Conservation (phyloP, 2,329 filamentous ascomycete genomes). For the Nigrospora sphaerica region DNA sequence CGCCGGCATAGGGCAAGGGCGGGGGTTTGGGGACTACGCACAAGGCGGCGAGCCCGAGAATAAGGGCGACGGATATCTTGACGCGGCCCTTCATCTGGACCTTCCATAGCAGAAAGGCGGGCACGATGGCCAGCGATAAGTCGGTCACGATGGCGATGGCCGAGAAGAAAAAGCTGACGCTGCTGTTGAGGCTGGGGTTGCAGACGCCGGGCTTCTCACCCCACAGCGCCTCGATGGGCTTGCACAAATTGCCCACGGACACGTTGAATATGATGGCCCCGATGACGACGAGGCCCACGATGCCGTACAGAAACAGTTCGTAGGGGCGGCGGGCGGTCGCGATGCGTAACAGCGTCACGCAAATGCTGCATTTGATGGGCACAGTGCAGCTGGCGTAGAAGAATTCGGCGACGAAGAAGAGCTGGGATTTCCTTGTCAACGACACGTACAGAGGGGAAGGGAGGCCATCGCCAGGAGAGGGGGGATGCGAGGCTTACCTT, state of each 20-base stretch:
- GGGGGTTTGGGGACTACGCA: conserved; percentile 13
- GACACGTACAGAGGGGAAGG: background rate
- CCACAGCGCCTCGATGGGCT: conserved; percentile 22
- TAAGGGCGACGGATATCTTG: conserved; percentile 34
- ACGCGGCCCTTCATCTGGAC: conserved; percentile 34
- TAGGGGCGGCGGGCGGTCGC: conserved; percentile 19
- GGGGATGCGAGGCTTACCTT: conserved; percentile 8
- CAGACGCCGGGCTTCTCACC: conserved; percentile 19
- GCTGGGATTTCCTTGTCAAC: conserved; percentile 9
- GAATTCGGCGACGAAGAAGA: conserved; percentile 29
- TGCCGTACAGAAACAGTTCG: conserved; percentile 16
- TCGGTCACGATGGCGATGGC: conserved; percentile 28
- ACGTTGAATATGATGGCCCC: conserved; percentile 19
- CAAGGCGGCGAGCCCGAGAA: conserved; percentile 36
- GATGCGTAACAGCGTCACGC: conserved; percentile 21
- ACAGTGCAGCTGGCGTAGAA: conserved; percentile 26
- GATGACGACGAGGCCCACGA: conserved; percentile 12
- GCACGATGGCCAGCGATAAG: conserved; percentile 26
- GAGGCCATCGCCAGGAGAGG: background rate
- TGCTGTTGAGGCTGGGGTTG: conserved; percentile 18
- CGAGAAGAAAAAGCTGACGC: conserved; percentile 24
- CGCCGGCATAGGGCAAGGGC: background rate
- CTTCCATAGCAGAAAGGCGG: conserved; percentile 29
- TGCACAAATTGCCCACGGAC: conserved; percentile 21
- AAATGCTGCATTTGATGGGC: conserved; percentile 21